These are phyloP conservation scores for Leishmania guyanensis DNA, from an alignment of 208 protist species.

Conservation along the genomic window DNA sequence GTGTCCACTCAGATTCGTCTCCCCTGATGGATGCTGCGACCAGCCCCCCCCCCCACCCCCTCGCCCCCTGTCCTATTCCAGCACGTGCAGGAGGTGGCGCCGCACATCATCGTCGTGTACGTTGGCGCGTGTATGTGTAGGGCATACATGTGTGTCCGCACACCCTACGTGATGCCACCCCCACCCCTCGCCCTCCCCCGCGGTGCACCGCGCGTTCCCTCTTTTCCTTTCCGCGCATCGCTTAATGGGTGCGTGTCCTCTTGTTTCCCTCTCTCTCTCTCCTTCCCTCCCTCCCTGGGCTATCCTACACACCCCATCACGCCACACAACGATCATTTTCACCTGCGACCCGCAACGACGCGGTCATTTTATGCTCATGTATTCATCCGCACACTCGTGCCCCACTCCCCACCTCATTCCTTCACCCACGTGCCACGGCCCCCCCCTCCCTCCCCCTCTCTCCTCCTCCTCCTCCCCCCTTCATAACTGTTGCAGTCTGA, in stretches of 20 bases:
- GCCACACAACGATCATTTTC: neutral
- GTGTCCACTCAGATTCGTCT: no score
- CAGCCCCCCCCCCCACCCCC: no score
- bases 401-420: neutral
- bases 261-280: neutral
- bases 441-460: neutral
- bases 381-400: neutral
- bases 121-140: neutral
- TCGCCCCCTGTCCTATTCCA: no score
- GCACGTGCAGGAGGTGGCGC: neutral
- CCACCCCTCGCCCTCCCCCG: neutral
- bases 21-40: no score
- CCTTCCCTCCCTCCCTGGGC: neutral
- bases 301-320: neutral
- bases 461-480: neutral
- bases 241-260: neutral
- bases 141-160: neutral
- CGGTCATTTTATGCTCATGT: neutral
- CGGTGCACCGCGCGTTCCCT: neutral
- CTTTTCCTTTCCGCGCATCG: neutral
- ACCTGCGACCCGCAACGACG: neutral
- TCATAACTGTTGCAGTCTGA: neutral
- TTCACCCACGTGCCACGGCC: neutral
- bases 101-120: neutral
- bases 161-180: neutral